A percentile compares a stretch with the other conserved stretches of the same genome.
Evolutionary conservation across 352 stramenopile species (phyloP).

Genomic region (Blastocystis sp.): DNA sequence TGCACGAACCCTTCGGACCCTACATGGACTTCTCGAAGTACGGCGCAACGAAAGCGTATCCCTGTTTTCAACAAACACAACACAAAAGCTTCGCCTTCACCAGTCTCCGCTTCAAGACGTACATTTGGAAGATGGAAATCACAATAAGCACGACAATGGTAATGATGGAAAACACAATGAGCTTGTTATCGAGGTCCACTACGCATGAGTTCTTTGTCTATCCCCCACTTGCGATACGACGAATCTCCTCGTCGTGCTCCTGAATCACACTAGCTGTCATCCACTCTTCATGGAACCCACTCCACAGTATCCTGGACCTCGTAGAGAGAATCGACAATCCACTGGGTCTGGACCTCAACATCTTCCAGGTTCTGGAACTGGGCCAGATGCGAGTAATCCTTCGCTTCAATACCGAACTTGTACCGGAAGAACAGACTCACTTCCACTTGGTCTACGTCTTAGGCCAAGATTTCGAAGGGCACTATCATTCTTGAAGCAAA

Average conservation of each 20-base stretch:
- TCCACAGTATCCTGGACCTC: slow-evolving; percentile 62
- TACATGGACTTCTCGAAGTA: slow-evolving; percentile 67
- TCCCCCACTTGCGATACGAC: slow-evolving; percentile 24
- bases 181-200: slow-evolving; percentile 61
- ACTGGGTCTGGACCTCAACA: slow-evolving; percentile 63
- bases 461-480: too few species aligned
- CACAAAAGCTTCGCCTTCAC: slow-evolving; percentile 55
- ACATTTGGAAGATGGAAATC: slow-evolving; percentile 34
- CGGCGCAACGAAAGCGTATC: neutral
- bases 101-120: slow-evolving; percentile 41
- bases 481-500: slow-evolving; percentile 56
- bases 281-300: neutral
- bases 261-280: slow-evolving; percentile 51
- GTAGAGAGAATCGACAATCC: slow-evolving; percentile 68
- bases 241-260: slow-evolving; percentile 54
- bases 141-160: slow-evolving; percentile 43
- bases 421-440: slow-evolving; percentile 60
- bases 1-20: slow-evolving; percentile 52
- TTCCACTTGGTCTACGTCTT: slow-evolving; percentile 11
- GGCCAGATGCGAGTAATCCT: slow-evolving; percentile 63
- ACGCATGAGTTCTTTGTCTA: neutral
- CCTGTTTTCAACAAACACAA: slow-evolving; percentile 22
- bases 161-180: slow-evolving; percentile 59
- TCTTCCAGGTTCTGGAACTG: slow-evolving; percentile 58
- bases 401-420: slow-evolving; percentile 64